Conservation (phyloP, 2,329 filamentous ascomycete species). For the Alternaria ventricosa region DNA sequence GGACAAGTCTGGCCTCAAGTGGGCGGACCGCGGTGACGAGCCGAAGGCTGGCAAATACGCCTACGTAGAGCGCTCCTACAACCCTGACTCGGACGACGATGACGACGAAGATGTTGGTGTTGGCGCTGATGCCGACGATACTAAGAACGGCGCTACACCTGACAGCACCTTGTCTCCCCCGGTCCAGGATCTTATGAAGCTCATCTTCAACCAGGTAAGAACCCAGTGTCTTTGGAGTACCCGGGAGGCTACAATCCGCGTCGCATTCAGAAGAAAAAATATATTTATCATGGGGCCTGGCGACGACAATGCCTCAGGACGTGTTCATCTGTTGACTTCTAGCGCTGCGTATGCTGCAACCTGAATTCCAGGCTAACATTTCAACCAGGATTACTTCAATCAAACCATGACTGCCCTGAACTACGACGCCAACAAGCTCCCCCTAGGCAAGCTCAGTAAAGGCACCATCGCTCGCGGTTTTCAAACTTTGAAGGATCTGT, state of each 20-base stretch:
- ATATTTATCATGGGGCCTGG: neutral
- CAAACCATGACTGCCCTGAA: conserved; percentile 70
- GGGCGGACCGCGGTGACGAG: conserved; percentile 57
- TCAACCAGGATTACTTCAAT: conserved; percentile 64
- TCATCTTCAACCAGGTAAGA: conserved; percentile 76
- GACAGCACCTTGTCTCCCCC: conserved; percentile 64
- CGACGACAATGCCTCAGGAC: neutral
- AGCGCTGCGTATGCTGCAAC: neutral
- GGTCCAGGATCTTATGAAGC: conserved; percentile 72
- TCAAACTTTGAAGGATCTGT: conserved; percentile 76
- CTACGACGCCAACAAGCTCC: conserved; percentile 78
- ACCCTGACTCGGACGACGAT: conserved; percentile 65
- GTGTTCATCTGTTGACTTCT: neutral
- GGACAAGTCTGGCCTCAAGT: conserved; percentile 61
- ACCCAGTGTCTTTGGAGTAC: neutral
- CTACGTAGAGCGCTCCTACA: conserved; percentile 80
- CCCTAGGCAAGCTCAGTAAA: conserved; percentile 84
- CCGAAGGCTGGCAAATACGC: conserved; percentile 74
- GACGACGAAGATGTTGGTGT: conserved; percentile 29
- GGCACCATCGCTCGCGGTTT: conserved; percentile 77
- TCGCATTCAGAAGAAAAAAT: neutral
- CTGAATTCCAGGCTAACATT: neutral
- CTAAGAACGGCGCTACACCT: conserved; percentile 38
- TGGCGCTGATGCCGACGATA: neutral
- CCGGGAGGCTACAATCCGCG: neutral